phyloP scores from a whole-genome alignment of 768 basidiomycete species.

The Mycena indigotica region DNA sequence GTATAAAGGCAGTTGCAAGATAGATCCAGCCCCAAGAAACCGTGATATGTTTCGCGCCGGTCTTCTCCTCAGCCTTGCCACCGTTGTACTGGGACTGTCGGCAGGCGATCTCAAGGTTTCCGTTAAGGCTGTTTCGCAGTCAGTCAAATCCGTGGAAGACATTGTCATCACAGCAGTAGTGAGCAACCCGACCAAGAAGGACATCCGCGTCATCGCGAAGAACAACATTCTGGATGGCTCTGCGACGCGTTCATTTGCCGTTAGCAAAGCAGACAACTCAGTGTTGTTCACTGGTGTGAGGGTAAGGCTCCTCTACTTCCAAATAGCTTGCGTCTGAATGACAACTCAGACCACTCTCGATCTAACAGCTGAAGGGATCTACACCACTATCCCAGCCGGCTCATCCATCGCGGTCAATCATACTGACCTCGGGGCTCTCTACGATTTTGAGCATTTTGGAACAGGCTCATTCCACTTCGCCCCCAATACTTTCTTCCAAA shows the following conservation, averaged over 20 bases:
- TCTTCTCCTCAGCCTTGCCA: slow-evolving; percentile 11
- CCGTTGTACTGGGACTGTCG: slow-evolving; percentile 13
- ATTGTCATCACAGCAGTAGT: slow-evolving; percentile 17
- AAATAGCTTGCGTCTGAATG: neutral
- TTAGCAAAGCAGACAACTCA: slow-evolving; percentile 8
- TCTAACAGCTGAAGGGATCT: slow-evolving; percentile 4
- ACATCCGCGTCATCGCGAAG: slow-evolving; percentile 18
- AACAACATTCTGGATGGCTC: slow-evolving; percentile 17
- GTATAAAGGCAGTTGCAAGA: no score
- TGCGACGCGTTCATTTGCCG: slow-evolving; percentile 9
- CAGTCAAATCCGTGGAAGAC: slow-evolving; percentile 13
- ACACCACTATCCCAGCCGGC: slow-evolving; percentile 19
- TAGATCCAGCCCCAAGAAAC: no score
- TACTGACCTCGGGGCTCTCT: slow-evolving; percentile 10
- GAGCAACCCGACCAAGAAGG: slow-evolving; percentile 11
- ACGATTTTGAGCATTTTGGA: slow-evolving; percentile 13
- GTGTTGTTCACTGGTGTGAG: slow-evolving; percentile 15
- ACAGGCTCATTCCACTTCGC: slow-evolving; percentile 14
- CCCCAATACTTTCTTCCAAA: slow-evolving; percentile 10
- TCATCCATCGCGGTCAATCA: slow-evolving; percentile 19
- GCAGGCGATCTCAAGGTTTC: slow-evolving; percentile 13
- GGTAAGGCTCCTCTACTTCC: neutral
- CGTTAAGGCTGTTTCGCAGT: slow-evolving; percentile 5
- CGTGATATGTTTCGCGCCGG: slow-evolving; percentile 15
- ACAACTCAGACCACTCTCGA: slow-evolving; percentile 12